Conservation (phyloP, 2,329 filamentous ascomycete species). For the Trichoderma arundinaceum region DNA sequence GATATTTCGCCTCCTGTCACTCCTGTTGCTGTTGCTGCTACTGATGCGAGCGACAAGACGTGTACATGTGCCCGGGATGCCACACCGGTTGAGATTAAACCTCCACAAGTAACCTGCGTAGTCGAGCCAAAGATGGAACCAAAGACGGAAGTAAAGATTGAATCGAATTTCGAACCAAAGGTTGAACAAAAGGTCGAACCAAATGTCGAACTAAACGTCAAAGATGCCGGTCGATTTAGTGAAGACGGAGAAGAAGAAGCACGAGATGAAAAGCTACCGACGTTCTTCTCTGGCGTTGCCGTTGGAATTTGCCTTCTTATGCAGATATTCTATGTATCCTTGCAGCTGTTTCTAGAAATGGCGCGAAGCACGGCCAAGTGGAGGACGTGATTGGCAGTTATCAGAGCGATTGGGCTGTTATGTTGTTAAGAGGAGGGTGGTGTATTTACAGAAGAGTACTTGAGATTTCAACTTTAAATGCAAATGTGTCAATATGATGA, state of each 20-base stretch:
- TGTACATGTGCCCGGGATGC: neutral
- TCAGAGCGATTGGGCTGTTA: neutral
- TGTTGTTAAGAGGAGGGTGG: neutral
- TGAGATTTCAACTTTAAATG: neutral
- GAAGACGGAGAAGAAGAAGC: neutral
- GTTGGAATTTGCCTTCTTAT: conserved; percentile 5
- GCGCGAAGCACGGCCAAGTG: neutral
- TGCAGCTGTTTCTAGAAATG: conserved; percentile 4
- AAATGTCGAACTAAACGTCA: neutral
- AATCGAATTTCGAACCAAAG: neutral
- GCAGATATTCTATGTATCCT: neutral
- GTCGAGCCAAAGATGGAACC: neutral
- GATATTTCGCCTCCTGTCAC: neutral
- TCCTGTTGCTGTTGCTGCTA: no score
- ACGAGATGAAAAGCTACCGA: neutral
- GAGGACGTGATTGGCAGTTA: neutral
- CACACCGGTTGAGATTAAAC: neutral
- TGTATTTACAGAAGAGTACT: neutral
- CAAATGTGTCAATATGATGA: neutral
- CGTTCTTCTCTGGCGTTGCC: conserved; percentile 5
- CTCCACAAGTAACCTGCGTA: neutral
- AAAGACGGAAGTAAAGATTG: neutral
- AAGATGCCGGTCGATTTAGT: neutral
- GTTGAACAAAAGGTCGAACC: neutral
- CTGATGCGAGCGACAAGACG: neutral